Conservation (phyloP, 202 grass and related monocot species). For the Schoenoplectus tabernaemontani region DNA sequence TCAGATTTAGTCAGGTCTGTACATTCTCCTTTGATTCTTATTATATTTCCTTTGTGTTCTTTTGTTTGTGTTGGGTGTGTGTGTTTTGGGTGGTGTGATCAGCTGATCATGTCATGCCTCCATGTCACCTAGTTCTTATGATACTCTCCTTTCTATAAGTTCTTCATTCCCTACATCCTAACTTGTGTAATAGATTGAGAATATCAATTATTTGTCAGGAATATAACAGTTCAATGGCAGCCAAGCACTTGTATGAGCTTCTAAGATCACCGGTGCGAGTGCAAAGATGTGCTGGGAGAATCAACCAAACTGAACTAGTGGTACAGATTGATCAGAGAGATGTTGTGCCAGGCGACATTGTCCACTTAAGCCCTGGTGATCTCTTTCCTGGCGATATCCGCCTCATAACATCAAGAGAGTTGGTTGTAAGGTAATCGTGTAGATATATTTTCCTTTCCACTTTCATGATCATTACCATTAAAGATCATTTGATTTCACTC, state of each 20-base stretch:
- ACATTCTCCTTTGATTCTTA: not conserved
- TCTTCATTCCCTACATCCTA: not conserved
- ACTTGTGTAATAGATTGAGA: not conserved
- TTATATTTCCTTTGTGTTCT: no score
- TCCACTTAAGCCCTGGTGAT: constrained; percentile 36
- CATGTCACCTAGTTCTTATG: not conserved
- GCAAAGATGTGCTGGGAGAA: constrained; percentile 35
- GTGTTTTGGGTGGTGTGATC: no score
- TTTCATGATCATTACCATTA: not conserved
- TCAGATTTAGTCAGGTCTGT: constrained; percentile 33
- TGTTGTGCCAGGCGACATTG: constrained; percentile 38
- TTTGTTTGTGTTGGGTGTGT: no score
- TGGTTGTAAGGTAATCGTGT: constrained; percentile 35
- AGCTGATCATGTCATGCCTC: no score
- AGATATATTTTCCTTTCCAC: not conserved
- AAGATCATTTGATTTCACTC: not conserved
- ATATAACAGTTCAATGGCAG: constrained; percentile 32
- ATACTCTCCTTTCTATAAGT: not conserved
- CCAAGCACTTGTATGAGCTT: constrained; percentile 28
- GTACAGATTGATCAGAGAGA: constrained; percentile 40
- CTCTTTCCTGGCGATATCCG: constrained; percentile 35
- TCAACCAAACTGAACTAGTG: constrained; percentile 30
- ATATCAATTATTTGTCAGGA: constrained; percentile 21
- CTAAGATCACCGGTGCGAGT: constrained; percentile 30
- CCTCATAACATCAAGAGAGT: constrained; percentile 32